A percentile compares a stretch with the other conserved stretches of the same genome.
phyloP scores from a whole-genome alignment of 768 basidiomycete genomes.

The Tricholoma saponaceum region DNA sequence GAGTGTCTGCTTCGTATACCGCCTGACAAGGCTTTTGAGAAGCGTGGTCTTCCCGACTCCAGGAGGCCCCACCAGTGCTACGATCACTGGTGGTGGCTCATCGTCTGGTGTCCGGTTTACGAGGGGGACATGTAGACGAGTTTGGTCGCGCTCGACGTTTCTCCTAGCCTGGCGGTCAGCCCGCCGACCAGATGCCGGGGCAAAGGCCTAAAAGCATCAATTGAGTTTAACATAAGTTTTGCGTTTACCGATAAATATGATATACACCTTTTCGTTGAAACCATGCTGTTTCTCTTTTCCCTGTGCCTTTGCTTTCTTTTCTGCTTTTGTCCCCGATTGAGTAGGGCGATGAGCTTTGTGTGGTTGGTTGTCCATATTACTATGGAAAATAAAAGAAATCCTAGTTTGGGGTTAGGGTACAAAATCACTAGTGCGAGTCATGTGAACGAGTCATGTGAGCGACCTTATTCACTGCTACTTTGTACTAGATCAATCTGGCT shows the following conservation, averaged over 20 bases:
- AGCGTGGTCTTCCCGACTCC: constrained; percentile 97
- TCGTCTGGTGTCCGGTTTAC: constrained; percentile 92
- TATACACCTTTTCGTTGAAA: constrained; percentile 84
- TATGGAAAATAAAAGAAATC: neutral
- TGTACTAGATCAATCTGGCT: neutral
- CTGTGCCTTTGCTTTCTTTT: constrained; percentile 73
- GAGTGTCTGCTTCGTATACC: constrained; percentile 92
- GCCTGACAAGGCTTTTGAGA: constrained; percentile 83
- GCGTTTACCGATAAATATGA: neutral
- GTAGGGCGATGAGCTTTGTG: constrained; percentile 84
- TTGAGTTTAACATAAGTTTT: neutral
- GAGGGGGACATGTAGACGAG: constrained; percentile 91
- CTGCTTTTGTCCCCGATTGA: constrained; percentile 66
- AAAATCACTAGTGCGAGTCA: too few relatives aligned
- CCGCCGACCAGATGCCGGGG: constrained; percentile 82
- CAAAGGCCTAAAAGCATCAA: constrained; percentile 66
- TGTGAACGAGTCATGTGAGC: neutral
- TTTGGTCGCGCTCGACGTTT: constrained; percentile 91
- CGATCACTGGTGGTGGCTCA: constrained; percentile 87
- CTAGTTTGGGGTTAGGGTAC: neutral
- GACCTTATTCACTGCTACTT: too few relatives aligned
- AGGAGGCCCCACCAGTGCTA: constrained; percentile 93
- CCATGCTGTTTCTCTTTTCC: constrained; percentile 68
- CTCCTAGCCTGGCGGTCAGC: constrained; percentile 89
- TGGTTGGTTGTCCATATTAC: constrained; percentile 64